Evolutionary conservation across 495 filamentous ascomycete genomes (phyloP), one percentile per base, ranked within the genome.

Genomic region (Poronia punctata): DNA sequence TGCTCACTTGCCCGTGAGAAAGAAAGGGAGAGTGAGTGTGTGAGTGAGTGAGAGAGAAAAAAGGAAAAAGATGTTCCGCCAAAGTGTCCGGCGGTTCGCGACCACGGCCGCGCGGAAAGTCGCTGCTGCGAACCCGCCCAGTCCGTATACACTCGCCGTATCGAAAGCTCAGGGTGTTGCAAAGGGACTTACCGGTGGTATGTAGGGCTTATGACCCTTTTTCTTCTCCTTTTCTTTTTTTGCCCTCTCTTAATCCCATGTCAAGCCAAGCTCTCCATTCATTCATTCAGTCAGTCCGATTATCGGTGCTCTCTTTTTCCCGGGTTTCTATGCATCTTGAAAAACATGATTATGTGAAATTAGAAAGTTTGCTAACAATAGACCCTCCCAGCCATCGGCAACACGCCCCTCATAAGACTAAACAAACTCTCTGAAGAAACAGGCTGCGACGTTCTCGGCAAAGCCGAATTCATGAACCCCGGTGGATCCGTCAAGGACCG

Each of bases 391-490:
- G 88, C 88, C 39, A 96, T 98, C 68, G 92, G 93, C 46, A 97
- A 96, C 65, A 98, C 92, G 0, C 93, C 92, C 0, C 72, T 98
- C 21, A 95, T 98, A 63, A 80, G 83, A 3, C 73, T 98, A 27
- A 90, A 95, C 62, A 74, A 66, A 11, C 77, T 98, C 41, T 96
- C 92, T 14, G 80, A 86, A 45, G 75, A 95, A 52, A 97, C 92
- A 12, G 90, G 90, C 33, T 97, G 93, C 72, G 83, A 94, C 48
- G 71, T 98, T 34, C 80, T 95, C 23, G 92, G 93, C 47, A 98
- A 98, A 62, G 92, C 92, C 43, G 92, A 98, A 54, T 98, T 98
- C 67, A 92, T 93, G 71, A 97, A 98, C 71, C 92, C 92, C 8
- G 92, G 92, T 48, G 92, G 92, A 20, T 88, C 82, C 43, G 84